Base-by-base conservation (phyloP, 192 early-diverging fungal species). In the Coemansia sp. region DNA sequence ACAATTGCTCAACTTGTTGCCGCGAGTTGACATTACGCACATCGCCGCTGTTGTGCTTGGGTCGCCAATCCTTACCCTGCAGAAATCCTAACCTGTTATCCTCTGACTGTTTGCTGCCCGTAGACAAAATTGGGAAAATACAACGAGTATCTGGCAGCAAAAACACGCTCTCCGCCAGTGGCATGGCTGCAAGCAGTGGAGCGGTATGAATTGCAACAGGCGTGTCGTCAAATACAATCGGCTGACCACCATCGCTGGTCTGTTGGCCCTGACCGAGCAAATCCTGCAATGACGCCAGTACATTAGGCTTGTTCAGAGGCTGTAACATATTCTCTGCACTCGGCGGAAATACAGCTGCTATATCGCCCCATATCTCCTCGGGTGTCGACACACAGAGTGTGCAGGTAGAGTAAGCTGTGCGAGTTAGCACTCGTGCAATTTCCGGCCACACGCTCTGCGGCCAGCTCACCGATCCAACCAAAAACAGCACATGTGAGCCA, bases 401-500 rank as follows among this genome's bases (percentile, higher is more conserved):
- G 35, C 78, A 81, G 1, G 59, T 37, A 9, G 41, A 5, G 11
- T 56, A 61, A 2, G 61, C 53, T 4, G 32, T 7, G 3, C 25
- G 35, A 11, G 39, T 29, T 45, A 72, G 22, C 7, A 61, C 47
- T 10, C 32, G 47, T 12, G 17, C 59, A 32, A 81, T 64, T 6
- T 59, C 66, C 0, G 47, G 22, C 78, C 72, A 81, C 19, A 58
- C 39, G 2, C 45, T 45, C 22, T 22, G 38, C 9, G 73, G 62
- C 78, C 78, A 81, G 23, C 56, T 57, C n/a, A 52, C 60, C 14
- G 62, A 48, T 6, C 73, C 73, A 0, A 81, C 55, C n/a, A 81
- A 24, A 27, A 81, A 66, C 69, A 81, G 43, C 0, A 56, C 62
- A 48, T 81, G 73, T 14, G 65, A 63, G 55, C 73, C 69, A 22